A percentile compares a stretch with the other conserved stretches of the same genome.
phyloP scores from a whole-genome alignment of 2,329 filamentous ascomycete genomes.

The Pyrenophora graminea region DNA sequence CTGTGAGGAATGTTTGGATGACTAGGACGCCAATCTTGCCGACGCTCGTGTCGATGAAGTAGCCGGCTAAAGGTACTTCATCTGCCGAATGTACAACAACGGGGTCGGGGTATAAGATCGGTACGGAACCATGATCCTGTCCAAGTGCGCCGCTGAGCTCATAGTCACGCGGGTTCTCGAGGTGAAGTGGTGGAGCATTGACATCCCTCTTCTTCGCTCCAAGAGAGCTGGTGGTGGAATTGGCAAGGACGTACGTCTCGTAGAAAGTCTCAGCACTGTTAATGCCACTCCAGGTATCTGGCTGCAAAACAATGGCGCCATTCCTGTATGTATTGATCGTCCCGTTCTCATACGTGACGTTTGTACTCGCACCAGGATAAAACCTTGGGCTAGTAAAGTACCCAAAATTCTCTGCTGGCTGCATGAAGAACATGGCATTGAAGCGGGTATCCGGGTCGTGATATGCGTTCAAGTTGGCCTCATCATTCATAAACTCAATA shows the following conservation, averaged over 20 bases:
- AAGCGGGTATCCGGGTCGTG: constrained; percentile 51
- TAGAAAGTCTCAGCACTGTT: constrained; percentile 48
- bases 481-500: constrained; percentile 40
- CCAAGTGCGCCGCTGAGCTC: constrained; percentile 28
- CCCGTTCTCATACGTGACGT: constrained; percentile 44
- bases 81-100: constrained; percentile 39
- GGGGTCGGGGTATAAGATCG: constrained; percentile 44
- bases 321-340: constrained; percentile 38
- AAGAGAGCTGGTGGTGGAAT: constrained; percentile 12
- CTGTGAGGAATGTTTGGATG: constrained; percentile 48
- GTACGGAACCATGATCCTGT: constrained; percentile 28
- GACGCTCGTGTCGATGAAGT: constrained; percentile 49
- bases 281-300: constrained; percentile 36
- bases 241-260: constrained; percentile 34
- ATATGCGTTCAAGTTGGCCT: constrained; percentile 34
- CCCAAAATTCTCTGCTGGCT: constrained; percentile 36
- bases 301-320: constrained; percentile 32
- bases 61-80: constrained; percentile 49
- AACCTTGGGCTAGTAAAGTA: constrained; percentile 40
- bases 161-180: constrained; percentile 37
- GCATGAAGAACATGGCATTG: constrained; percentile 47
- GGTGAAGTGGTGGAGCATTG: constrained; percentile 29
- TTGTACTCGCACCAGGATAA: constrained; percentile 37
- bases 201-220: constrained; percentile 33
- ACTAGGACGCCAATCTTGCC: constrained; percentile 55